phyloP scores from a whole-genome alignment of 495 filamentous ascomycete species.

The Hypoxylon trugodes region DNA sequence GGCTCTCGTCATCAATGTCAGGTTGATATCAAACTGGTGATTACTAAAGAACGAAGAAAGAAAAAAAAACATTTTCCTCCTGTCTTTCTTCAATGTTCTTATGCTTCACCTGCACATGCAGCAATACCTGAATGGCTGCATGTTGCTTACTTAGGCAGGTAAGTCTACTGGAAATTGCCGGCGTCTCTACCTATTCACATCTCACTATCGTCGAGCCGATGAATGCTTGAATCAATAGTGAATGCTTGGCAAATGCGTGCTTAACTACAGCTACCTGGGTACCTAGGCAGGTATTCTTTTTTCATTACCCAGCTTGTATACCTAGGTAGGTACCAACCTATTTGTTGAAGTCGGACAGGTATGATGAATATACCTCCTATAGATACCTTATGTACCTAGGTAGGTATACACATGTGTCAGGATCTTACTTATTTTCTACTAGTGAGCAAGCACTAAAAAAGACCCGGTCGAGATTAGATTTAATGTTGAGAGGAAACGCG shows the following conservation, averaged over 20 bases:
- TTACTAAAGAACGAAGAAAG: too few relatives aligned
- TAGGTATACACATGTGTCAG: not conserved
- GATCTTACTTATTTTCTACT: not conserved
- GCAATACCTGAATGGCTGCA: constrained; percentile 9
- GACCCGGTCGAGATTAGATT: not conserved
- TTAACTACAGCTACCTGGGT: not conserved
- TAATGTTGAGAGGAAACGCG: constrained; percentile 10
- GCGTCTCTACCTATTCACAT: constrained; percentile 5
- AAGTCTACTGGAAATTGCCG: constrained; percentile 7
- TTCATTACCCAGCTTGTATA: too few relatives aligned
- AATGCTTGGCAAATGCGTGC: constrained; percentile 13
- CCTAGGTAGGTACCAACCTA: not conserved
- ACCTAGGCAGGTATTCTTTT: not conserved
- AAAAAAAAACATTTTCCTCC: not conserved
- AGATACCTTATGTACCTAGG: not conserved
- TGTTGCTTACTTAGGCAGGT: constrained; percentile 3
- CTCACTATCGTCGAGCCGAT: constrained; percentile 4
- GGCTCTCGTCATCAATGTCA: too few relatives aligned
- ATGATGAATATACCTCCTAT: not conserved
- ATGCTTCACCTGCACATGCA: constrained; percentile 12
- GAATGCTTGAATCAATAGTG: constrained; percentile 15
- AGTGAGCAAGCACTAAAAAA: not conserved
- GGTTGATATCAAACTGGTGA: not conserved
- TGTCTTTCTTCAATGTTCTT: too few relatives aligned
- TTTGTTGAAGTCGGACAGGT: too few relatives aligned